These are phyloP conservation scores for Solanum ahanhuiri DNA, from an alignment of 257 asterid species.

Conservation along the genomic window DNA sequence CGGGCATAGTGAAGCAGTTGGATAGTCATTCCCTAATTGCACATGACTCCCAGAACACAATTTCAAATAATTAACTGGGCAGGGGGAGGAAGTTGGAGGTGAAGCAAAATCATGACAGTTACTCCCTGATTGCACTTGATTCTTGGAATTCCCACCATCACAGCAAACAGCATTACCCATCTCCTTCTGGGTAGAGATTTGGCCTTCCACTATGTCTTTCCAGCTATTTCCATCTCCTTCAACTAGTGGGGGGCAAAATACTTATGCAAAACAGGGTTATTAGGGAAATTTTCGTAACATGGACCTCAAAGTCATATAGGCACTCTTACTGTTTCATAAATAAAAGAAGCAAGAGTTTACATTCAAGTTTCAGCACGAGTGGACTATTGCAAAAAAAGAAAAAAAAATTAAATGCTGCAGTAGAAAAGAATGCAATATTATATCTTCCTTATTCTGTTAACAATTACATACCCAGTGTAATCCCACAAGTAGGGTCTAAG, in stretches of 20 bases:
- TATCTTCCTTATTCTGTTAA: neutral
- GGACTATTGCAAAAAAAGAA: neutral
- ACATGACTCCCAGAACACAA: neutral
- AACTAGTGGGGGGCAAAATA: neutral
- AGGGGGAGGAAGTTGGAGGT: neutral
- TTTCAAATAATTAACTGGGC: neutral
- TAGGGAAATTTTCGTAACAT: neutral
- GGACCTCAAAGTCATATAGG: neutral
- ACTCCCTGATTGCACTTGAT: neutral
- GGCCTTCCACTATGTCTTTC: neutral
- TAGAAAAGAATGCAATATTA: neutral
- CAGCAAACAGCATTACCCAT: neutral
- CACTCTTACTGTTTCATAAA: neutral
- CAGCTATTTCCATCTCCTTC: neutral
- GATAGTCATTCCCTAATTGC: neutral
- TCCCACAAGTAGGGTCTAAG: neutral
- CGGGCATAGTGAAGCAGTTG: neutral
- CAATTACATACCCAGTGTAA: neutral
- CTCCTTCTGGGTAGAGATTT: neutral
- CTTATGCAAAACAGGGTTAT: neutral
- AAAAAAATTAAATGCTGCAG: neutral
- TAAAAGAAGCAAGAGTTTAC: neutral
- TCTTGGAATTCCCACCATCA: neutral
- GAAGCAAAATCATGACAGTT: neutral
- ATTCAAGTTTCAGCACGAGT: neutral